Percentiles rank a stretch among this genome's conserved stretches.
Evolutionary conservation across 345 rosid genomes (phyloP).

Genomic region (rapeseed (Brassica napus)): Da-Ae NC_063446.1:5888501-5889000

Average conservation of each 20-base stretch:
- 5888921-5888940: too few species aligned
- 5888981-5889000: background rate
- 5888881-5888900: too few species aligned
- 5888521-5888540: background rate
- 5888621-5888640: background rate
- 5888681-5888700: background rate
- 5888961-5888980: background rate
- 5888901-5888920: too few species aligned
- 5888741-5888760: background rate
- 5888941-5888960: background rate
- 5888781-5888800: too few species aligned
- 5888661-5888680: background rate
- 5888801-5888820: too few species aligned
- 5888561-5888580: background rate
- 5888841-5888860: too few species aligned
- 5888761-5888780: background rate
- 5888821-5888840: too few species aligned
- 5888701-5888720: background rate
- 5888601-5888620: background rate
- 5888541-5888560: background rate
- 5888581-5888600: background rate
- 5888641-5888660: background rate
- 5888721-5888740: background rate
- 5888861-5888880: too few species aligned
- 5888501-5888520: slow-evolving; percentile 50